phyloP scores from a whole-genome alignment of 441 rosid species.

The Euphorbia celastroides region DNA sequence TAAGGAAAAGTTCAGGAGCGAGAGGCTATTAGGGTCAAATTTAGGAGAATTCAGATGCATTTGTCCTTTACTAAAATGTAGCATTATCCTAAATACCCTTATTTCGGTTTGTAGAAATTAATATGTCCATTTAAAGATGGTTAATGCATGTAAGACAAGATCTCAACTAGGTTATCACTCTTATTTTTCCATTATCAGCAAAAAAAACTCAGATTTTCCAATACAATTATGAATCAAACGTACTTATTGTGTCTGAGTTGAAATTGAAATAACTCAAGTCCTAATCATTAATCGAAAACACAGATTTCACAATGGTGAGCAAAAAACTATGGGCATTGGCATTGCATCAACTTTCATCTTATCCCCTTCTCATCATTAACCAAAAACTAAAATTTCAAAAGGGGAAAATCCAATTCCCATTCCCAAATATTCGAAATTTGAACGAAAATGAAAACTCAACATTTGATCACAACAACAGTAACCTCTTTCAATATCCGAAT shows the following conservation, averaged over 20 bases:
- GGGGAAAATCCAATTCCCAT: conserved; percentile 34
- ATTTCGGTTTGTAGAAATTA: not conserved
- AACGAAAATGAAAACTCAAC: conserved; percentile 21
- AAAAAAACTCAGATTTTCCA: not conserved
- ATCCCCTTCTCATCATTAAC: conserved; percentile 11
- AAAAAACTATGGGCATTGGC: conserved; percentile 23
- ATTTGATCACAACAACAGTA: not conserved
- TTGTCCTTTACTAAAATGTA: too few relatives aligned
- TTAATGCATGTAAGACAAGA: conserved; percentile 1
- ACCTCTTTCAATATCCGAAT: too few relatives aligned
- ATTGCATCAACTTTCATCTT: conserved; percentile 1
- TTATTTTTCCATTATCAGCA: too few relatives aligned
- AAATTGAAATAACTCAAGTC: not conserved
- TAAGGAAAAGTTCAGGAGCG: too few relatives aligned
- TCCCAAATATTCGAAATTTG: conserved; percentile 23
- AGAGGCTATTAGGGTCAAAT: too few relatives aligned
- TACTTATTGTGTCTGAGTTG: not conserved
- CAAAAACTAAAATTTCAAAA: conserved; percentile 2
- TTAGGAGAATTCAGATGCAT: too few relatives aligned
- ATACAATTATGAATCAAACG: not conserved
- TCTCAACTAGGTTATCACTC: too few relatives aligned
- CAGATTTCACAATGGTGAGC: conserved; percentile 11
- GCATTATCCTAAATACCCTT: too few relatives aligned
- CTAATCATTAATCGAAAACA: conserved; percentile 13
- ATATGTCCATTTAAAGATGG: not conserved